These are phyloP conservation scores for Mycena chlorophos DNA, from an alignment of 768 basidiomycete genomes.

Conservation along the genomic window DNA sequence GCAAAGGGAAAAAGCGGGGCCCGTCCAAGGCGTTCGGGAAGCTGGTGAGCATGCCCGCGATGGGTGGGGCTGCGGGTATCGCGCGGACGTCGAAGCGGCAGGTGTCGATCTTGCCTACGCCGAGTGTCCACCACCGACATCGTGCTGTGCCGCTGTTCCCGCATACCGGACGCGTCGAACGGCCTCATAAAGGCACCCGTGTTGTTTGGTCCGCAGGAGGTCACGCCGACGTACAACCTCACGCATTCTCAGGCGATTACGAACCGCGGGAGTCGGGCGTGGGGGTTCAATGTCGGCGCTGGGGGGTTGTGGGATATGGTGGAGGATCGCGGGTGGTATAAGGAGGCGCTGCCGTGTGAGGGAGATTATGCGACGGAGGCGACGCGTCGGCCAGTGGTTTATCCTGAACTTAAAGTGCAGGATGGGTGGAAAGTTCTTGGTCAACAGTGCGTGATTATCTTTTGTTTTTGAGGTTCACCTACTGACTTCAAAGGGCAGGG, in stretches of 20 bases:
- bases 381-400: constrained; percentile 59
- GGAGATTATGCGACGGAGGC: constrained; percentile 45
- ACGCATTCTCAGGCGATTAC: constrained; percentile 48
- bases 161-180: constrained; percentile 54
- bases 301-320: constrained; percentile 79
- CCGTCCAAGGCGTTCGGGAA: constrained; percentile 18
- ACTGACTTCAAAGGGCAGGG: constrained; percentile 36
- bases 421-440: constrained; percentile 48
- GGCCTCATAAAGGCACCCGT: constrained; percentile 52
- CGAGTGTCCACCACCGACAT: constrained; percentile 73
- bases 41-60: constrained; percentile 12
- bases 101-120: constrained; percentile 60
- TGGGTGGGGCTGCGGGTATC: constrained; percentile 31
- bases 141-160: constrained; percentile 62
- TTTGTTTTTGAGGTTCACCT: constrained; percentile 3
- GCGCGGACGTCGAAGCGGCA: constrained; percentile 46
- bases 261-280: constrained; percentile 64
- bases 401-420: constrained; percentile 43
- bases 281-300: constrained; percentile 71
- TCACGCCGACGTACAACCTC: constrained; percentile 56
- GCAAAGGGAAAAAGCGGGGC: constrained; percentile 32
- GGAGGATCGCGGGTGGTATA: constrained; percentile 79
- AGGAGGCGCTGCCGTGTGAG: constrained; percentile 48
- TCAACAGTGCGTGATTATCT: constrained; percentile 46
- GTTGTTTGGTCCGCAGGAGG: constrained; percentile 46